Evolutionary conservation across 805 yeast species (phyloP).

Genomic region (Metschnikowia dekortorum): DNA sequence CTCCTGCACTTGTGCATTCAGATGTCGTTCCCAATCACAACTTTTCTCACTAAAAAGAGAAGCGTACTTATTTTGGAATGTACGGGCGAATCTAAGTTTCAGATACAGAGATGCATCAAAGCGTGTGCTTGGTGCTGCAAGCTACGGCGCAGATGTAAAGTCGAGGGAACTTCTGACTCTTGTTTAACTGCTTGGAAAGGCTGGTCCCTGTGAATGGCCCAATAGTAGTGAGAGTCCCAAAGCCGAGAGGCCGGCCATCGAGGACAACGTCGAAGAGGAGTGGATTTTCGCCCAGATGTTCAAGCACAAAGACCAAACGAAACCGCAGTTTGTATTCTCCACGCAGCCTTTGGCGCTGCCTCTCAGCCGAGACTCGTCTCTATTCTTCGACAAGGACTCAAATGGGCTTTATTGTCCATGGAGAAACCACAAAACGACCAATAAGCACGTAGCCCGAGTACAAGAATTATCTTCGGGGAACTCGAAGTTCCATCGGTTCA

Average conservation of each 20-base stretch:
- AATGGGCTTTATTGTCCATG: constrained; percentile 1
- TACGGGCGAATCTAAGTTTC: not conserved
- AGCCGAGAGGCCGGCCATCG: not conserved
- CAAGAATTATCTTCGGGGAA: constrained; percentile 1
- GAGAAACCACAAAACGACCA: not conserved
- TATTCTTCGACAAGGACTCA: constrained; percentile 2
- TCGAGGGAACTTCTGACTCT: not conserved
- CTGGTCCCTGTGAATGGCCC: not conserved
- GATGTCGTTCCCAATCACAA: too few relatives aligned
- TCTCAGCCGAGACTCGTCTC: constrained; percentile 1
- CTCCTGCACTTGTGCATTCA: not conserved
- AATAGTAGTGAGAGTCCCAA: not conserved
- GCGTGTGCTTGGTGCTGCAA: constrained; percentile 1
- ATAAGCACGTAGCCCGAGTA: not conserved
- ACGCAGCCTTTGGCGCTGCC: constrained; percentile 3
- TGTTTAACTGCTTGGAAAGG: constrained; percentile 1
- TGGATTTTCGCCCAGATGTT: not conserved
- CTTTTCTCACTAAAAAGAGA: constrained; percentile 1
- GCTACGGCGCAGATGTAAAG: constrained; percentile 1
- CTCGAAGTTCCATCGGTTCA: not conserved
- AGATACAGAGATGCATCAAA: not conserved
- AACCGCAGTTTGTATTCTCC: constrained; percentile 3
- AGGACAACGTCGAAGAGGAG: not conserved
- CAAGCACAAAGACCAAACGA: not conserved
- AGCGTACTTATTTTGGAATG: not conserved